phyloP scores from a whole-genome alignment of 2,329 filamentous ascomycete genomes.

The Fulvia fulva region DNA sequence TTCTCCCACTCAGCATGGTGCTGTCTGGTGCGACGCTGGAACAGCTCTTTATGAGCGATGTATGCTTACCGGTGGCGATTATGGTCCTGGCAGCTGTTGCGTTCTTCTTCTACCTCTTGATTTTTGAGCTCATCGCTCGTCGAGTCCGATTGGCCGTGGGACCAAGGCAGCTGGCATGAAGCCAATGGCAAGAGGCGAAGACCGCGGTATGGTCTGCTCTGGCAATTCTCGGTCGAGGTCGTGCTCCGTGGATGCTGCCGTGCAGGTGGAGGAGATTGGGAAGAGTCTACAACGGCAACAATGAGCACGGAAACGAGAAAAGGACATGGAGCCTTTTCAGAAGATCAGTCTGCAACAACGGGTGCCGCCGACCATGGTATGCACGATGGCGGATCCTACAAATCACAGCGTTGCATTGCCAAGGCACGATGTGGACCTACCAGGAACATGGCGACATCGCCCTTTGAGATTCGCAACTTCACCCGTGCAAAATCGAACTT shows the following conservation, averaged over 20 bases:
- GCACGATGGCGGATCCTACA: neutral
- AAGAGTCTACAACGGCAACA: neutral
- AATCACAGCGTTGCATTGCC: neutral
- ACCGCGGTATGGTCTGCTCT: neutral
- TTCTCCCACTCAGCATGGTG: neutral
- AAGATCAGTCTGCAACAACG: neutral
- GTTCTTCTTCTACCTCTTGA: neutral
- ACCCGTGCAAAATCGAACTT: neutral
- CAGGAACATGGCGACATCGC: neutral
- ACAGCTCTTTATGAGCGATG: neutral
- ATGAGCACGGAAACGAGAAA: neutral
- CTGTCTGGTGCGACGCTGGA: neutral
- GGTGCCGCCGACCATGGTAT: neutral
- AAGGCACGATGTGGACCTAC: neutral
- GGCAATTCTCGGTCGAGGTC: neutral
- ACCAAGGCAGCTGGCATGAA: neutral
- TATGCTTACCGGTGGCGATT: neutral
- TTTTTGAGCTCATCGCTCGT: neutral
- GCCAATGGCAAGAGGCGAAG: neutral
- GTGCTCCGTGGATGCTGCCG: neutral
- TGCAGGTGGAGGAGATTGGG: neutral
- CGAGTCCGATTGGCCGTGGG: neutral
- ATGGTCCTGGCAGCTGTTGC: neutral
- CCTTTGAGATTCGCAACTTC: neutral
- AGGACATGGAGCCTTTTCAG: neutral